Evolutionary conservation across 495 filamentous ascomycete species (phyloP), one percentile per base, ranked within the genome.

Genomic region (Penicillium malachiteum): DNA sequence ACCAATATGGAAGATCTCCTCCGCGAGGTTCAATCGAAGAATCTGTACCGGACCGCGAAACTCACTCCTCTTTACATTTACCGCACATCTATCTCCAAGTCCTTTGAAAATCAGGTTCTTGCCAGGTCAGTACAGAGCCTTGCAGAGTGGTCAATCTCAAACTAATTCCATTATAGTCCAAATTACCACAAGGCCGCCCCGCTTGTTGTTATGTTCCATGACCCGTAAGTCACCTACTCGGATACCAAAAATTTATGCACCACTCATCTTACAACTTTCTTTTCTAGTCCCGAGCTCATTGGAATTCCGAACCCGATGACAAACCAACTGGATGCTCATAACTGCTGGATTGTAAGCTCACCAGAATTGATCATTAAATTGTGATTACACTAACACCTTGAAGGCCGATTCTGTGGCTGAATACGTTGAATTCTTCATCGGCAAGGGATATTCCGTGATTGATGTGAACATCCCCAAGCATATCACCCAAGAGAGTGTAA

Each of bases 401-500:
- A 80, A 96, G 91, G 78, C 86, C 74, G 92, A 97, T 81, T 78
- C 78, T 37, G 77, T 88, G 31, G 84, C 81, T 61, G 79, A 84
- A 3, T 97, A 96, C 67, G 81, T 95, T 53, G 81, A 87, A 54
- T 97, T 92, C 92, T 89, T 88, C 0, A 64, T 84, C 38, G 71
- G 78, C 12, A 82, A 88, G 43, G 84, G 80, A 17, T 96, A 88
- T 64, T 90, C 82, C 0, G 81, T 98, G 31, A 82, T 97, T 32
- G 94, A 98, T 62, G 84, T 94, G 21, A 97, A 96, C 55, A 81
- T 97, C 14, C 93, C 92, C 0, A 85, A 85, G 56, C 81, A 87
- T 57, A 73, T 90, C 33, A 85, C 84, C 11, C 64, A 54, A 16
- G 62, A 68, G 21, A 51, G 57, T 35, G 75, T 71, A 57, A 58